These are phyloP conservation scores for Zangia roseola DNA, from an alignment of 768 basidiomycete species.

Conservation along the genomic window DNA sequence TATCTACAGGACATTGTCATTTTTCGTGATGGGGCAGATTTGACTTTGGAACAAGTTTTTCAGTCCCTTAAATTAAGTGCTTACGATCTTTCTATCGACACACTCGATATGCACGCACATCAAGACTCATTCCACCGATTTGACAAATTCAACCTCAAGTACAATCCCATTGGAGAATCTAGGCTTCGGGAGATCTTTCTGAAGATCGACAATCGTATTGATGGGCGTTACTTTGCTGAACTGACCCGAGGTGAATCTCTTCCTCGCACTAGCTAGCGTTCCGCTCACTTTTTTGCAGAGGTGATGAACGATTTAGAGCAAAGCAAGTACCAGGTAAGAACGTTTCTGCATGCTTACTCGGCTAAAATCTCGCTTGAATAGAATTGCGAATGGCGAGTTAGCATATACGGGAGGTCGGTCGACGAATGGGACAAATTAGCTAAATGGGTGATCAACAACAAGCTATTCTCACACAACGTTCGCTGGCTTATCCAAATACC, in stretches of 20 bases:
- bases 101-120: conserved; percentile 99
- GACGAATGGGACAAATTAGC: conserved; percentile 99
- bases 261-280: background rate
- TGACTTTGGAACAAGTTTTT: conserved; percentile 94
- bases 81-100: conserved; percentile 98
- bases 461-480: conserved; percentile 94
- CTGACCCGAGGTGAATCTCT: conserved; percentile 67
- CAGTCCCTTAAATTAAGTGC: conserved; percentile 92
- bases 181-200: conserved; percentile 94
- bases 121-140: conserved; percentile 98
- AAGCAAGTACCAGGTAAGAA: conserved; percentile 90
- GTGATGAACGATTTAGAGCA: conserved; percentile 97
- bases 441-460: conserved; percentile 93
- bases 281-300: conserved; percentile 49
- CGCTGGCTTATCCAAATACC: conserved; percentile 98
- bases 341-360: background rate
- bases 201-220: conserved; percentile 94
- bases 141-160: conserved; percentile 97
- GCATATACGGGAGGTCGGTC: conserved; percentile 82
- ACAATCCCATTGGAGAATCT: conserved; percentile 96
- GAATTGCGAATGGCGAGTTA: conserved; percentile 97
- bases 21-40: conserved; percentile 85
- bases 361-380: conserved; percentile 26
- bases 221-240: conserved; percentile 93
- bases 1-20: conserved; percentile 89